Conservation (phyloP, 805 yeast genomes). For the Candida saitoana region DNA sequence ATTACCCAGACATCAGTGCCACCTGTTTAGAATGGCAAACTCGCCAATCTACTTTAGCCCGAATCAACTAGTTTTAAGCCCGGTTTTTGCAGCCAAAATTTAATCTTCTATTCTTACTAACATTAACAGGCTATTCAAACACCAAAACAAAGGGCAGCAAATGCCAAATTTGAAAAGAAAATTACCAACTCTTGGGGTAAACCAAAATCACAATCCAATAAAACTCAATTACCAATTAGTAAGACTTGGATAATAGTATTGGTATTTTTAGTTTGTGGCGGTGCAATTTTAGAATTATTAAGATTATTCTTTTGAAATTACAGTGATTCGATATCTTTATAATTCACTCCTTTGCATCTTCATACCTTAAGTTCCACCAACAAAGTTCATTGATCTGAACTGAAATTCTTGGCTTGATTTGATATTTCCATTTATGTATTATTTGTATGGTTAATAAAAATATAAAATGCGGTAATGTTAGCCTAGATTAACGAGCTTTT, state of each 20-base stretch:
- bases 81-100: neutral
- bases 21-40: no score
- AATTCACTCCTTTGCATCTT: constrained; percentile 1
- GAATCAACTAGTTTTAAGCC: neutral
- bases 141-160: constrained; percentile 84
- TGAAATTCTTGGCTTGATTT: neutral
- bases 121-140: constrained; percentile 65
- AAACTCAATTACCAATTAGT: constrained; percentile 50
- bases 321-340: no score
- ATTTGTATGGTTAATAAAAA: neutral
- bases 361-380: neutral
- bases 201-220: constrained; percentile 43
- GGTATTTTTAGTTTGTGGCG: constrained; percentile 72
- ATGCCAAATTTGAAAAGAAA: constrained; percentile 72
- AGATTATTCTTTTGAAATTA: constrained; percentile 44
- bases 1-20: no score
- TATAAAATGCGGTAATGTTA: neutral
- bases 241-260: constrained; percentile 60
- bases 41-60: neutral
- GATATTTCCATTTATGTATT: neutral
- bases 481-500: no score
- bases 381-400: neutral
- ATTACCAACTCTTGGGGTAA: constrained; percentile 75
- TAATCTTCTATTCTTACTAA: neutral
- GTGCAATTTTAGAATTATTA: constrained; percentile 70